Base-by-base conservation (phyloP, 169 alveolate species). In the Plasmodium ovale region DNA sequence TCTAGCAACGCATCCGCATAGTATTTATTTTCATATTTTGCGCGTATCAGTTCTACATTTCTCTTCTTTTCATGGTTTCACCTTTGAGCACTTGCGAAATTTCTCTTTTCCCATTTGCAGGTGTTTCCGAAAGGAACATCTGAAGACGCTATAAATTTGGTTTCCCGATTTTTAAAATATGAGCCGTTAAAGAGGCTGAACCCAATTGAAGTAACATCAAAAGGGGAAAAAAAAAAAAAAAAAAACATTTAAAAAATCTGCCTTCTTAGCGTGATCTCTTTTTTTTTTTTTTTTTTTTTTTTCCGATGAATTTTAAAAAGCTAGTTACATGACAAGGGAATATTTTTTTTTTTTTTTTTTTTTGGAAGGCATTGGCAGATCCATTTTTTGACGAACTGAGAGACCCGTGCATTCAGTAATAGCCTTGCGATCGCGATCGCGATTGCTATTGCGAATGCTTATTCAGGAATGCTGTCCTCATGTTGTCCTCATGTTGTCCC, bases 371-470 rank as follows among this genome's bases (percentile, higher is more conserved):
- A 29, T 89, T 98, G 87, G 95, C 97, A 2, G 99, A 98, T 89
- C 98, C 98, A 67, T 98, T 96, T 88, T 98, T 97, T 87, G 99
- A 98, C 70, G 99, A 97, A 53, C 88, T 97, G 51, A 93, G 99
- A 51, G 94, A 96, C 59, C 91, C 91, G 3, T 39, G 73, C 70
- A 87, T 87, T 89, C 68, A 72, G 91, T 58, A 87, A 87, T 51
- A 9, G 21, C 21, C 19, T 53, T 12, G 19, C 21, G 25, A 27
- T 5, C 29, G 27, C 21, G 12, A n/a, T 12, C 14, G 69, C 10
- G 35, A 31, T 0, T 16, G 27, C 21, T 25, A n/a, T 58, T 23
- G 29, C 27, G 4, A 60, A 60, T 60, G 3, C 10, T 60, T 25
- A 23, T 19, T 58, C 14, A 16, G n/a, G 4, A 16, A 60, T 25